These are phyloP conservation scores for Calonectria pseudoturangicola DNA, from an alignment of 2,329 filamentous ascomycete species.

Conservation along the genomic window DNA sequence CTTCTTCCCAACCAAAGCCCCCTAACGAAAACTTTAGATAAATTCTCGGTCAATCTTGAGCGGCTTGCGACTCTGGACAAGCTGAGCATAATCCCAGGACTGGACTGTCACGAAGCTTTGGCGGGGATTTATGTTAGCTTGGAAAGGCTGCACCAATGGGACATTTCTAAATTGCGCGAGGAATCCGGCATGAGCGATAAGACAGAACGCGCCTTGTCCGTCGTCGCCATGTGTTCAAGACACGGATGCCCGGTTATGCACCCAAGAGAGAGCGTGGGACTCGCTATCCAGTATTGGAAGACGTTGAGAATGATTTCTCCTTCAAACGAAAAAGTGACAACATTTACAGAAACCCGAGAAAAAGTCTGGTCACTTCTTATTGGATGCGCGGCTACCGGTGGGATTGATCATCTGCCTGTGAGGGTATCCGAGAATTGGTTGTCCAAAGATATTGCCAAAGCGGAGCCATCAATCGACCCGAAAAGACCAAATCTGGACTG, in stretches of 20 bases:
- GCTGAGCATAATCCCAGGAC: constrained; percentile 79
- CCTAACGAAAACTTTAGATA: constrained; percentile 81
- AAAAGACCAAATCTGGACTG: constrained; percentile 77
- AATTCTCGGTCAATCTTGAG: constrained; percentile 83
- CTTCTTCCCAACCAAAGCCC: constrained; percentile 76
- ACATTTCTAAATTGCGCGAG: constrained; percentile 75
- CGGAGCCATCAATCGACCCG: constrained; percentile 64
- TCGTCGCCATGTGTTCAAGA: constrained; percentile 79
- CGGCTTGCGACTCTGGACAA: constrained; percentile 81
- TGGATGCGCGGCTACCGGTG: constrained; percentile 74
- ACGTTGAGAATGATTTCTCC: constrained; percentile 71
- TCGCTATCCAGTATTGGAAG: constrained; percentile 87
- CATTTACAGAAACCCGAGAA: constrained; percentile 63
- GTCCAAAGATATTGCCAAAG: constrained; percentile 78
- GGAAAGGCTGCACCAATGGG: constrained; percentile 81
- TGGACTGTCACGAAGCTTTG: constrained; percentile 87
- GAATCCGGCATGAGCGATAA: constrained; percentile 67
- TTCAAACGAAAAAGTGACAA: constrained; percentile 59
- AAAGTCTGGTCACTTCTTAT: constrained; percentile 81
- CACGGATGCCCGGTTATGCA: constrained; percentile 85
- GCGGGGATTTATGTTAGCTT: constrained; percentile 83
- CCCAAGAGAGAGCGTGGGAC: constrained; percentile 77
- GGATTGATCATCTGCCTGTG: constrained; percentile 73
- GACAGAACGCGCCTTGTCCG: constrained; percentile 69
- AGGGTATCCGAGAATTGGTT: constrained; percentile 86